Evolutionary conservation across 2,329 filamentous ascomycete genomes (phyloP), one percentile per base, ranked within the genome.

Genomic region (Paradendryphiella salina): DNA sequence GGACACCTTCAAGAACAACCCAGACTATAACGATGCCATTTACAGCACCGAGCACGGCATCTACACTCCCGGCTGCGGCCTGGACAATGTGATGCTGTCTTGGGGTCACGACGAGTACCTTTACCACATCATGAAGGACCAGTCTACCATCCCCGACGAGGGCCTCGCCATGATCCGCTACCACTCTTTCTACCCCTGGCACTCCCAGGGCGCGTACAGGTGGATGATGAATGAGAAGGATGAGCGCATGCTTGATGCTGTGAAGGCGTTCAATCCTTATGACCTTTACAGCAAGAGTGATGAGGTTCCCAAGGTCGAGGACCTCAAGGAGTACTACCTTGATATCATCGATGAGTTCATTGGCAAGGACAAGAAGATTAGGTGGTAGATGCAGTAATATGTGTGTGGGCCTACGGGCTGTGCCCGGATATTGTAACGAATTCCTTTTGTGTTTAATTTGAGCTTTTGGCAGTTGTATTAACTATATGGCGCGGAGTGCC

Each of bases 131-230:
- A 85, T 89, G 75, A 91, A 90, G 78, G 86, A 88, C 57, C 90
- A 96, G 79, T 87, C 83, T 40, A 87, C 79, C 0, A 80, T 96
- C 35, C 91, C 91, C 0, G 80, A 82, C 38, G 90, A 96, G 80
- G 88, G 87, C 0, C 81, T 96, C 9, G 91, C 90, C 54, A 96
- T 96, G 89, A 94, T 96, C 71, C 81, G 91, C 48, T 96, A 95
- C 76, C 91, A 96, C 76, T 90, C 86, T 5, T 96, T 96, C 76
- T 96, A 96, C 75, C 87, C 91, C 13, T 96, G 90, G 91, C 91
- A 96, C 76, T 84, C 81, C 54, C 86, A 87, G 72, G 87, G 86
- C 46, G 90, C 89, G 5, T 96, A 96, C 76, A 74, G 75, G 54
- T 84, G 90, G 74, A 82, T 96, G 73, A 96, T 96, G 90, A 82